Evolutionary conservation across 805 yeast species (phyloP).

Genomic region (Kregervanrija fluxuum): DNA sequence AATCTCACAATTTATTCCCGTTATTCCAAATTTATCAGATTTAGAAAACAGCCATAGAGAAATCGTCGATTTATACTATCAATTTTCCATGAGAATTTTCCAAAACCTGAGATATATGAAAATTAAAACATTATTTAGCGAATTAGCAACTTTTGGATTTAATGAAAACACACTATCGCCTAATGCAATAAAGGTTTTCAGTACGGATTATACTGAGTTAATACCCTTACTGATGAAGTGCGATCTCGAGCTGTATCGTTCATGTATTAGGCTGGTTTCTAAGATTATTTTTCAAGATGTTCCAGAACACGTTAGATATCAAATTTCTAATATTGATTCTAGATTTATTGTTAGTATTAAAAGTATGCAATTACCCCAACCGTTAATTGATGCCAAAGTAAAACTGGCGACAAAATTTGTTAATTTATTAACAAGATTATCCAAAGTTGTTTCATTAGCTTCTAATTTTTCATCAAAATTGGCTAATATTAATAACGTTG

Average conservation of each 20-base stretch:
- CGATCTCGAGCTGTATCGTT: conserved; percentile 55
- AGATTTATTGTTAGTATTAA: conserved; percentile 40
- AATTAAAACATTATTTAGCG: conserved; percentile 48
- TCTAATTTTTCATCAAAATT: conserved; percentile 36
- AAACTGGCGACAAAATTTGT: conserved; percentile 34
- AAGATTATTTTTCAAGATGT: conserved; percentile 54
- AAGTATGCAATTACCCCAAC: conserved; percentile 40
- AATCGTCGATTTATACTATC: conserved; percentile 34
- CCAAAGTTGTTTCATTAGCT: conserved; percentile 21
- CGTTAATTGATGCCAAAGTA: conserved; percentile 45
- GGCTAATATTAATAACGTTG: conserved; percentile 31
- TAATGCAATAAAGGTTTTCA: conserved; percentile 15
- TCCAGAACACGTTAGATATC: conserved; percentile 47
- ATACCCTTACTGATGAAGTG: conserved; percentile 57
- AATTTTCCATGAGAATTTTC: conserved; percentile 57
- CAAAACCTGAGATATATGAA: conserved; percentile 65
- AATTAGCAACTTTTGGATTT: conserved; percentile 42
- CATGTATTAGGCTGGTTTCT: conserved; percentile 50
- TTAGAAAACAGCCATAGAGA: neutral
- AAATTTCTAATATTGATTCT: conserved; percentile 46
- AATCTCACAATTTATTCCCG: neutral
- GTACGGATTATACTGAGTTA: conserved; percentile 1
- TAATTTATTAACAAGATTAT: conserved; percentile 12
- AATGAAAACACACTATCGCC: conserved; percentile 33
- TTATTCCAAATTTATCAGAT: neutral